Evolutionary conservation across 2,329 filamentous ascomycete species (phyloP), one percentile per base, ranked within the genome.

Genomic region (Diaporthe batatas): DNA sequence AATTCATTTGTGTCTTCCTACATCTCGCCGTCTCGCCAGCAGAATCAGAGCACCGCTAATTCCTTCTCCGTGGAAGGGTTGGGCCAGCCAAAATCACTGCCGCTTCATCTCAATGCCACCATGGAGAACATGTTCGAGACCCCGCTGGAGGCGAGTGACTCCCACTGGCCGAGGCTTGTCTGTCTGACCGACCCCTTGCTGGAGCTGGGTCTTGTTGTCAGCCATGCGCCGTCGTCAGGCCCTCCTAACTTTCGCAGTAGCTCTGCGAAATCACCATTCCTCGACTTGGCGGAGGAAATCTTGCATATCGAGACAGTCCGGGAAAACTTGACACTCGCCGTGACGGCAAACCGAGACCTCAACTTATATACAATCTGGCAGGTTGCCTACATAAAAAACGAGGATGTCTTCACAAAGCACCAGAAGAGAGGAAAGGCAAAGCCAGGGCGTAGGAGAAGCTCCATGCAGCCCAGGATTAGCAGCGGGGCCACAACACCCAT

Each of bases 341-440:
- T 98, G 67, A 98, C 96, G 0, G 86, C 92, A 75, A 98, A 98
- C 79, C 85, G 91, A 70, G 92, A 94, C 76, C 90, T 90, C 3
- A 92, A 91, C 76, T 88, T 91, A 77, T 95, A 97, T 79, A 96
- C 92, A 3, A 86, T 98, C 58, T 98, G 96, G 96, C 92, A 91
- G 73, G 88, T 95, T 68, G 89, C 91, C 57, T 97, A 97, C 80
- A 85, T 95, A 69, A 88, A 92, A 39, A 91, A 92, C 74, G 91
- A 92, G 75, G 88, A 90, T 73, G 84, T 85, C 23, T 86, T 88
- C 76, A 79, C 86, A 75, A 78, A 88, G 80, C 77, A 86, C 23
- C 81, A 82, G 47, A 84, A 86, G 77, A 83, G 85, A 73, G 80
- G 85, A 73, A 84, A 86, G 78, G 78, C 84, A 75, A 84, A 86